Conservation (phyloP, 495 filamentous ascomycete species). For the Pyrenopolyporus hunteri region DNA sequence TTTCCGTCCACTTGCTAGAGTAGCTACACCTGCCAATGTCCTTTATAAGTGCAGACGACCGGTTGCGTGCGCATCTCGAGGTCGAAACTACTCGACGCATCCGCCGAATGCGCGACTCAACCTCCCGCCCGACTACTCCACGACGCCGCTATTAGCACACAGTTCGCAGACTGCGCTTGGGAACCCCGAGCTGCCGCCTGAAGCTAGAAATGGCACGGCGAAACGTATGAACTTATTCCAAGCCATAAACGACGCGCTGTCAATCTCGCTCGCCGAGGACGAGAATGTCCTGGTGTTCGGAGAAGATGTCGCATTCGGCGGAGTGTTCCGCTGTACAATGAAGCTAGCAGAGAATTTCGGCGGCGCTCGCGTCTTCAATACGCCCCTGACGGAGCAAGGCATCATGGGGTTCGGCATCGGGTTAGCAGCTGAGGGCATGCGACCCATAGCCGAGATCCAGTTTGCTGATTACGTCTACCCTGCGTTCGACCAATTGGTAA, state of each 20-base stretch:
- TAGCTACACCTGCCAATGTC: conserved; percentile 8
- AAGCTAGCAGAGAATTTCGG: conserved; percentile 87
- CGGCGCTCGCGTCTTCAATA: conserved; percentile 92
- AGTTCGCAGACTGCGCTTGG: conserved; percentile 70
- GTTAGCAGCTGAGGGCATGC: conserved; percentile 87
- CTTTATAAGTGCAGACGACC: conserved; percentile 9
- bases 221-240: conserved; percentile 91
- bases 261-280: conserved; percentile 80
- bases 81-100: conserved; percentile 53
- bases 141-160: conserved; percentile 81
- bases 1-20: conserved; percentile 28
- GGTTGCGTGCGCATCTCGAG: neutral
- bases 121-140: conserved; percentile 84
- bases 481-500: conserved; percentile 96
- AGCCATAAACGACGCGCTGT: conserved; percentile 87
- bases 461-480: conserved; percentile 98
- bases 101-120: conserved; percentile 71
- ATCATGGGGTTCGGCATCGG: conserved; percentile 95
- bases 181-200: conserved; percentile 66
- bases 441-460: conserved; percentile 93
- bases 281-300: conserved; percentile 90
- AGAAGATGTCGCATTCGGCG: conserved; percentile 96
- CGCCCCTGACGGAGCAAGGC: conserved; percentile 91
- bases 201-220: conserved; percentile 70
- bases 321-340: conserved; percentile 95